A percentile compares a stretch with the other conserved stretches of the same genome.
These are phyloP conservation scores for Leucaena leucocephala DNA, from an alignment of 306 rosid genomes.

Conservation along the genomic window DNA sequence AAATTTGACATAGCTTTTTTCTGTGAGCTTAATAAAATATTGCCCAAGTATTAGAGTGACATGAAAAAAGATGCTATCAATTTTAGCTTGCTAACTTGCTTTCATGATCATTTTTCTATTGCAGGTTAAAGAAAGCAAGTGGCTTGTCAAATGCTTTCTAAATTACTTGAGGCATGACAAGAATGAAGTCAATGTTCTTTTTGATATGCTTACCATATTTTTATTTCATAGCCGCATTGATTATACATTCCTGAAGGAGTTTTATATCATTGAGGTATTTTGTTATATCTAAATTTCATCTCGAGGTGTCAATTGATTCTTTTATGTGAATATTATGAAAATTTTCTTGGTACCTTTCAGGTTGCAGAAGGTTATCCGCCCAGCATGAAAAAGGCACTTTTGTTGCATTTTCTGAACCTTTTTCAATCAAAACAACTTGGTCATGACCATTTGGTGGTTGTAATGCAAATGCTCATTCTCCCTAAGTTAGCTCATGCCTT, in stretches of 20 bases:
- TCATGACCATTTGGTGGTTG: constrained; percentile 90
- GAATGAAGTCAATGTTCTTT: constrained; percentile 96
- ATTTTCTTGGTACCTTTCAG: constrained; percentile 51
- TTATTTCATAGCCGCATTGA: constrained; percentile 89
- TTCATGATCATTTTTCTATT: constrained; percentile 28
- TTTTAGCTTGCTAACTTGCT: constrained; percentile 27
- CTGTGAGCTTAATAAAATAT: not conserved
- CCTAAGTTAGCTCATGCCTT: constrained; percentile 99
- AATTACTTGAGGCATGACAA: constrained; percentile 92
- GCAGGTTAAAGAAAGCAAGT: constrained; percentile 99
- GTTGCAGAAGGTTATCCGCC: constrained; percentile 94
- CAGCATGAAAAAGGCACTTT: constrained; percentile 76
- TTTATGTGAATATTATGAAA: constrained; percentile 12
- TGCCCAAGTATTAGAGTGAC: constrained; percentile 13
- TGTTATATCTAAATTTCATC: constrained; percentile 25
- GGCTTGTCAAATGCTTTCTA: constrained; percentile 98
- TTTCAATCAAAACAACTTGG: constrained; percentile 90
- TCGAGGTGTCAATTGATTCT: constrained; percentile 21
- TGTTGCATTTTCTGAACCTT: constrained; percentile 80
- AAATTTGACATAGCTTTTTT: constrained; percentile 9
- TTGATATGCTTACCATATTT: constrained; percentile 94
- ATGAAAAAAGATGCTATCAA: not conserved
- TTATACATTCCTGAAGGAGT: constrained; percentile 95
- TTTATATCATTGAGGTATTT: constrained; percentile 91
- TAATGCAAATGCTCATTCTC: constrained; percentile 99